Percentiles rank a stretch among this genome's conserved stretches.
Conservation (phyloP, 225 moss, liverwort and hornwort genomes). For the Bryum argenteum region DNA sequence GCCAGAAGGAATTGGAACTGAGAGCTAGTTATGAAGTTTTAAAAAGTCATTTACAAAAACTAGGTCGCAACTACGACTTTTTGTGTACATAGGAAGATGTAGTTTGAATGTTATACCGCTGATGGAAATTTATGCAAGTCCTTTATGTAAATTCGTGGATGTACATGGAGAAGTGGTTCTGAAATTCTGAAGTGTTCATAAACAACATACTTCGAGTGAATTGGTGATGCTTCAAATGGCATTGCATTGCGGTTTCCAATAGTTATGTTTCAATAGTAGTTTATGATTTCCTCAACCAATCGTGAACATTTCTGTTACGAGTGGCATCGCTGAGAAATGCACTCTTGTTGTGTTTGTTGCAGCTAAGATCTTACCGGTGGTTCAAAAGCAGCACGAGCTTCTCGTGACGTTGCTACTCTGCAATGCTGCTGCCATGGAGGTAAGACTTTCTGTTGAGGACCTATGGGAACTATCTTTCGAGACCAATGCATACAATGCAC, state of each 20-base stretch:
- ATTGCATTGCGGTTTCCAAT: no score
- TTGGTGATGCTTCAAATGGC: background rate
- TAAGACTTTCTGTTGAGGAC: slow-evolving; percentile 19
- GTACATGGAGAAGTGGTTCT: no score
- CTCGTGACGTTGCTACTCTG: slow-evolving; percentile 88
- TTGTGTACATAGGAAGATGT: no score
- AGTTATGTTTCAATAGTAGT: no score
- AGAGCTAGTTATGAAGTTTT: no score
- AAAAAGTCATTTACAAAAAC: no score
- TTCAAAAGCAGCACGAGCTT: slow-evolving; percentile 76
- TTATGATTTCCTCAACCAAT: background rate
- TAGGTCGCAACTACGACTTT: no score
- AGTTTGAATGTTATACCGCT: no score
- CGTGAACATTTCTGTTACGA: background rate
- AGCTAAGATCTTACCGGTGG: slow-evolving; percentile 72
- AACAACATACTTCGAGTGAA: no score
- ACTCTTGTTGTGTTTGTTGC: slow-evolving; percentile 7
- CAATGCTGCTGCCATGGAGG: slow-evolving; percentile 92
- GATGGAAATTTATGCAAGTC: no score
- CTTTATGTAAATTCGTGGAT: no score
- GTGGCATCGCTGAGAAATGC: background rate
- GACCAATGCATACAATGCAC: background rate
- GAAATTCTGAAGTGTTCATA: no score
- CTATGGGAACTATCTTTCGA: background rate
- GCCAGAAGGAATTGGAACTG: background rate